phyloP scores from a whole-genome alignment of 208 protist genomes.

The Zelonia costaricensis region DNA sequence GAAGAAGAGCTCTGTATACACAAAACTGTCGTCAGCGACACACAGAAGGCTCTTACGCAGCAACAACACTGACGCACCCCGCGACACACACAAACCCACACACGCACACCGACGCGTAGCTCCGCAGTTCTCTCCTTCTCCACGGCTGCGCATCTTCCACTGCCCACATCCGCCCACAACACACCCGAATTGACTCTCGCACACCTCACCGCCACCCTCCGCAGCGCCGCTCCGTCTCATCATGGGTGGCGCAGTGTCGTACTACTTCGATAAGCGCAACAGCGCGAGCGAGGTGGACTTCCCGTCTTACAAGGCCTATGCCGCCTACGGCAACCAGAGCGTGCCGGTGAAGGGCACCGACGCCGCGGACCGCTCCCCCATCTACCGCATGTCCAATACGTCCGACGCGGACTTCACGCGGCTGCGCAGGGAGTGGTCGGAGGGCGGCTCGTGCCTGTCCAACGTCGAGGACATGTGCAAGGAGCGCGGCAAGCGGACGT shows the following conservation, averaged over 20 bases:
- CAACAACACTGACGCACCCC: too few relatives aligned
- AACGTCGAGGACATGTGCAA: slow-evolving; percentile 43
- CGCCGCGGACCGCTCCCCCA: slow-evolving; percentile 38
- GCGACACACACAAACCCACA: background rate
- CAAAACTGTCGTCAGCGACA: too few relatives aligned
- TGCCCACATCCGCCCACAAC: slow-evolving; percentile 2
- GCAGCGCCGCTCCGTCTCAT: slow-evolving; percentile 44
- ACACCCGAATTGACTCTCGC: slow-evolving; percentile 5
- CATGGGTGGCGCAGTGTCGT: slow-evolving; percentile 64
- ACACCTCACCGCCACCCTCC: slow-evolving; percentile 36
- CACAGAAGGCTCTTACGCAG: too few relatives aligned
- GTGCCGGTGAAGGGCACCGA: slow-evolving; percentile 42
- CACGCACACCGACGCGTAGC: background rate
- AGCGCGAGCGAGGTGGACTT: slow-evolving; percentile 41
- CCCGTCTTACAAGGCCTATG: slow-evolving; percentile 42
- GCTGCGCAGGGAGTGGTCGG: slow-evolving; percentile 43
- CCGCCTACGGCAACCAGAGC: slow-evolving; percentile 38
- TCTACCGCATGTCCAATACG: slow-evolving; percentile 69
- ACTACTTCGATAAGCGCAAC: slow-evolving; percentile 51
- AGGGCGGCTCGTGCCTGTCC: slow-evolving; percentile 39
- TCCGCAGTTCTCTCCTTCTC: background rate
- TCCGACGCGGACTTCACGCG: slow-evolving; percentile 46
- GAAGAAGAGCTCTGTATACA: too few relatives aligned
- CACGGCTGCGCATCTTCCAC: background rate
- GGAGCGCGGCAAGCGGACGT: slow-evolving; percentile 43